A percentile compares a stretch with the other conserved stretches of the same genome.
These are phyloP conservation scores for Penicillium canariense DNA, from an alignment of 495 filamentous ascomycete genomes.

Conservation along the genomic window DNA sequence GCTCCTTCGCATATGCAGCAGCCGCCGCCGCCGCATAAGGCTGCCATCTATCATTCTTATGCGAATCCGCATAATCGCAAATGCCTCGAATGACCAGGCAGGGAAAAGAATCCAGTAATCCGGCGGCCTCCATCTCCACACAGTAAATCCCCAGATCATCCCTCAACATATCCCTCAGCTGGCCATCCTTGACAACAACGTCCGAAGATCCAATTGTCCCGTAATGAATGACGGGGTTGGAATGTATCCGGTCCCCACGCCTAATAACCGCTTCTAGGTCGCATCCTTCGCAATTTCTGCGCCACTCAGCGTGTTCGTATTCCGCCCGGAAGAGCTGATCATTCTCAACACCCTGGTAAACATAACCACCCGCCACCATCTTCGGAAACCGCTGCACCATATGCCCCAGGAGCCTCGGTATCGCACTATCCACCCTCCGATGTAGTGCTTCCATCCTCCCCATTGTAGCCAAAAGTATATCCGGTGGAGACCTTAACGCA, in stretches of 20 bases:
- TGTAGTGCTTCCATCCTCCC: too few relatives aligned
- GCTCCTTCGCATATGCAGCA: constrained; percentile 35
- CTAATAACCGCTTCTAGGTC: too few relatives aligned
- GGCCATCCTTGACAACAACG: constrained; percentile 21
- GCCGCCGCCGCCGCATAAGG: constrained; percentile 35
- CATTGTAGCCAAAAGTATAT: constrained; percentile 24
- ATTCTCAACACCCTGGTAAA: too few relatives aligned
- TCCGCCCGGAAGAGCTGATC: too few relatives aligned
- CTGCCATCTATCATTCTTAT: constrained; percentile 42
- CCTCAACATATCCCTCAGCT: constrained; percentile 17
- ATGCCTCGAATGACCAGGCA: constrained; percentile 40
- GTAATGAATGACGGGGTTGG: too few relatives aligned
- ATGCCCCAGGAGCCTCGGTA: too few relatives aligned
- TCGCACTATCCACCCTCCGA: too few relatives aligned
- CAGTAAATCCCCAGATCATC: constrained; percentile 17
- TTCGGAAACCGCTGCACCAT: too few relatives aligned
- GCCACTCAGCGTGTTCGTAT: too few relatives aligned
- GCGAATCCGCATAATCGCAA: constrained; percentile 41
- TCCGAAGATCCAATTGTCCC: constrained; percentile 28
- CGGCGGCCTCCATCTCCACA: constrained; percentile 49
- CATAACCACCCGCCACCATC: too few relatives aligned
- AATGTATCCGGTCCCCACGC: too few relatives aligned
- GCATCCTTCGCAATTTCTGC: too few relatives aligned
- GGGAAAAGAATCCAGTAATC: constrained; percentile 35
- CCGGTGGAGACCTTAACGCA: constrained; percentile 25